phyloP scores from a whole-genome alignment of 768 basidiomycete species.

The Trametes coccinea region DNA sequence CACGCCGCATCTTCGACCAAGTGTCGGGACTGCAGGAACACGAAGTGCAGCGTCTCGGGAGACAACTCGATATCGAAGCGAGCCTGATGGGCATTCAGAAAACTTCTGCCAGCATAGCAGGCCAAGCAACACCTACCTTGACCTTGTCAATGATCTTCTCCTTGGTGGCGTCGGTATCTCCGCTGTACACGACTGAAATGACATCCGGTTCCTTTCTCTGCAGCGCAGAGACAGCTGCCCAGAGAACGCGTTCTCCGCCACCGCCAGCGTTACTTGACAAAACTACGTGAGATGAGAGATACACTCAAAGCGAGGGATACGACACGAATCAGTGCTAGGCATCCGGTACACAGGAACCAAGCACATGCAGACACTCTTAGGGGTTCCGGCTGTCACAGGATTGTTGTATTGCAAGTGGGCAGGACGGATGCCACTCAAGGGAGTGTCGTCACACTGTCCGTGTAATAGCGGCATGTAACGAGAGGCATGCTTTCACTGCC shows the following conservation, averaged over 20 bases:
- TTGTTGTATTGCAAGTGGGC: no score
- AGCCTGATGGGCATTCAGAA: constrained; percentile 42
- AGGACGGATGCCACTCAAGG: no score
- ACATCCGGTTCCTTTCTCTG: constrained; percentile 67
- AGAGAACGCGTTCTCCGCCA: constrained; percentile 93
- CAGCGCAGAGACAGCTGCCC: constrained; percentile 81
- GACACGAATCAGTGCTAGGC: no score
- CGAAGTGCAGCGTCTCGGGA: constrained; percentile 68
- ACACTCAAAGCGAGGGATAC: no score
- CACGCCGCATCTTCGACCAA: constrained; percentile 82
- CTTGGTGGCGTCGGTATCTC: constrained; percentile 81
- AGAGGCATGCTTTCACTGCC: no score
- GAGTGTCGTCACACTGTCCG: no score
- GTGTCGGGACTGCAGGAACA: constrained; percentile 70
- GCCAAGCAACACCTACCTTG: constrained; percentile 63
- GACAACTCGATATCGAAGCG: constrained; percentile 80
- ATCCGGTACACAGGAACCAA: no score
- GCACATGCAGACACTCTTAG: no score
- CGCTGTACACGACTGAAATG: constrained; percentile 84
- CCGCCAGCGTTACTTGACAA: constrained; percentile 86
- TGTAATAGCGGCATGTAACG: no score
- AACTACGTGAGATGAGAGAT: constrained; percentile 29
- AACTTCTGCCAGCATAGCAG: not conserved
- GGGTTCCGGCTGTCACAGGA: no score
- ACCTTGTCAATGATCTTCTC: constrained; percentile 79